phyloP scores from a whole-genome alignment of 768 basidiomycete genomes.

The Podaxis sp. region DNA sequence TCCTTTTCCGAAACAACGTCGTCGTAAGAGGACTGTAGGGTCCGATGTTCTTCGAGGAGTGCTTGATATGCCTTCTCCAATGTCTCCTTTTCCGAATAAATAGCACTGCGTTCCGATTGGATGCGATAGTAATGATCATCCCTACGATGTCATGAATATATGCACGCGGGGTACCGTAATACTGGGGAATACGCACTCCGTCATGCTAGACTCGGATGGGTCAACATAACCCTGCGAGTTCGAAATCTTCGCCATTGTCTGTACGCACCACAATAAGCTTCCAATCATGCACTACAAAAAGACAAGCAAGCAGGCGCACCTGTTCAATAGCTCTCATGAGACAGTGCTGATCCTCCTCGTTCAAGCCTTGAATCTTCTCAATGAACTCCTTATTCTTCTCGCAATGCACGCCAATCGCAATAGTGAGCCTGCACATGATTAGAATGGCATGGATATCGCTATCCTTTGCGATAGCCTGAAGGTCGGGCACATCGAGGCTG shows the following conservation, averaged over 20 bases:
- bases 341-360: constrained; percentile 80
- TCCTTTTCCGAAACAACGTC: constrained; percentile 78
- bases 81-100: constrained; percentile 82
- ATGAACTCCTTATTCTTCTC: constrained; percentile 88
- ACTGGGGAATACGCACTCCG: constrained; percentile 55
- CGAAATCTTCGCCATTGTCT: constrained; percentile 79
- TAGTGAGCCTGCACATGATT: constrained; percentile 74
- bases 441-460: constrained; percentile 62
- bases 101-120: constrained; percentile 75
- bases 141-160: constrained; percentile 35
- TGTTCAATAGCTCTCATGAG: constrained; percentile 95
- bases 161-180: constrained; percentile 3
- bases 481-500: constrained; percentile 81
- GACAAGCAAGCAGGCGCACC: constrained; percentile 38
- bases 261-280: neutral
- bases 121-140: constrained; percentile 89
- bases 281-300: neutral
- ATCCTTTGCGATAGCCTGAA: constrained; percentile 84
- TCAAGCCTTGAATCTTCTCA: constrained; percentile 81
- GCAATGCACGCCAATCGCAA: constrained; percentile 87
- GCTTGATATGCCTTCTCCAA: constrained; percentile 78
- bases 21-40: constrained; percentile 73
- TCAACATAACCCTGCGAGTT: constrained; percentile 45
- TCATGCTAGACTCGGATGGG: constrained; percentile 63
- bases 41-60: constrained; percentile 72